phyloP scores from a whole-genome alignment of 148 eudicot genomes.

The Fagopyrum esculentum region DNA sequence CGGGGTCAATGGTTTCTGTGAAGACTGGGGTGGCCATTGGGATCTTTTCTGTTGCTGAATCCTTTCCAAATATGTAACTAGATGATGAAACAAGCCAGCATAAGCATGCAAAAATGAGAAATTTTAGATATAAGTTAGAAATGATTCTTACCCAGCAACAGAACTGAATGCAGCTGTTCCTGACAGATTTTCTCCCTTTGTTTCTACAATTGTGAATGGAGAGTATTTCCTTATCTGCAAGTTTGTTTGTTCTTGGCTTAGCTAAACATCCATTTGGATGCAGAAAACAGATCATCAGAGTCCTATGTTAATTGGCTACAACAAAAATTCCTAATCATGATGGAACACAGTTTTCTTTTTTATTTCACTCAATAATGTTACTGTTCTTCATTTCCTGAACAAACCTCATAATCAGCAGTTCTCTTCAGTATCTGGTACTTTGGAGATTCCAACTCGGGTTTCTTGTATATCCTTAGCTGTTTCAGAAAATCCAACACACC shows the following conservation, averaged over 20 bases:
- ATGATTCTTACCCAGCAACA: constrained; percentile 61
- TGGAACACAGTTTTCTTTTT: neutral
- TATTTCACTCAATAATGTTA: neutral
- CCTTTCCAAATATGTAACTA: constrained; percentile 92
- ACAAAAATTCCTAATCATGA: neutral
- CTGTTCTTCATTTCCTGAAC: neutral
- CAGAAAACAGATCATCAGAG: neutral
- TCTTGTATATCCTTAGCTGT: constrained; percentile 85
- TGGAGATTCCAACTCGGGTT: constrained; percentile 86
- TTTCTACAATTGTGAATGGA: constrained; percentile 82
- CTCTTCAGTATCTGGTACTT: constrained; percentile 74
- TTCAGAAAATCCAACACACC: constrained; percentile 72
- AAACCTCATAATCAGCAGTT: constrained; percentile 78
- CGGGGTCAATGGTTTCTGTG: no score
- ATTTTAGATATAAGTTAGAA: neutral
- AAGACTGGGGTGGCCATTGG: constrained; percentile 86
- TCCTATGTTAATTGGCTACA: neutral
- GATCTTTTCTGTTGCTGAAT: constrained; percentile 69
- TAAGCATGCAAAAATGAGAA: neutral
- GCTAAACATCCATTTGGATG: neutral
- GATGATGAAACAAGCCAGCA: neutral
- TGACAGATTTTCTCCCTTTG: constrained; percentile 83
- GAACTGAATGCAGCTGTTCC: constrained; percentile 80
- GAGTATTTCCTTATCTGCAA: constrained; percentile 74
- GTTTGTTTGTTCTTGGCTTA: neutral